phyloP scores from a whole-genome alignment of 2,329 filamentous ascomycete genomes.

The Mollisiaceae sp. region DNA sequence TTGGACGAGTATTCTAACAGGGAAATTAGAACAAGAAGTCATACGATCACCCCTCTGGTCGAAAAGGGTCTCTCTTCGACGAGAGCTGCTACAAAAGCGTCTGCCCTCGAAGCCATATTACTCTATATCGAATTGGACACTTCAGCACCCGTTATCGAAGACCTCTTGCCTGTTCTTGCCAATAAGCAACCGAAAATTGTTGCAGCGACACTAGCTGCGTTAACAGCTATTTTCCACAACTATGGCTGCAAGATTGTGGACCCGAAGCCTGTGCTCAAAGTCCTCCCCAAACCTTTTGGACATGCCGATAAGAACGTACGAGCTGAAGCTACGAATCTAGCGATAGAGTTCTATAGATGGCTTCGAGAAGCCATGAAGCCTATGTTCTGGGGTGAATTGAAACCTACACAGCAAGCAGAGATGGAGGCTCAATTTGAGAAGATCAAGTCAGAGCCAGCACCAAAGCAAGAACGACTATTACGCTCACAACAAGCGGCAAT shows the following conservation, averaged over 20 bases:
- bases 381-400: constrained; percentile 94
- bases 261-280: constrained; percentile 88
- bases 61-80: constrained; percentile 93
- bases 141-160: constrained; percentile 84
- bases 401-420: constrained; percentile 93
- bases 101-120: constrained; percentile 82
- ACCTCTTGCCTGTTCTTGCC: constrained; percentile 79
- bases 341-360: constrained; percentile 96
- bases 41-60: constrained; percentile 78
- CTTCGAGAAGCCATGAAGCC: constrained; percentile 97
- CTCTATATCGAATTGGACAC: constrained; percentile 91
- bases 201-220: constrained; percentile 72
- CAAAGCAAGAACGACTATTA: constrained; percentile 89
- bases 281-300: constrained; percentile 86
- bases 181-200: constrained; percentile 94
- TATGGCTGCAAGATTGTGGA: constrained; percentile 95
- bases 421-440: constrained; percentile 94
- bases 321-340: constrained; percentile 87
- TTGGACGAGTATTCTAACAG: constrained; percentile 20
- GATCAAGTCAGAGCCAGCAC: constrained; percentile 82
- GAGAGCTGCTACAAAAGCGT: constrained; percentile 85
- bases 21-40: constrained; percentile 66
- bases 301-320: constrained; percentile 98
- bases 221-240: constrained; percentile 87
- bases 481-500: constrained; percentile 87